Evolutionary conservation across 768 basidiomycete species (phyloP).

Genomic region (Coprinopsis marcescibilis): DNA sequence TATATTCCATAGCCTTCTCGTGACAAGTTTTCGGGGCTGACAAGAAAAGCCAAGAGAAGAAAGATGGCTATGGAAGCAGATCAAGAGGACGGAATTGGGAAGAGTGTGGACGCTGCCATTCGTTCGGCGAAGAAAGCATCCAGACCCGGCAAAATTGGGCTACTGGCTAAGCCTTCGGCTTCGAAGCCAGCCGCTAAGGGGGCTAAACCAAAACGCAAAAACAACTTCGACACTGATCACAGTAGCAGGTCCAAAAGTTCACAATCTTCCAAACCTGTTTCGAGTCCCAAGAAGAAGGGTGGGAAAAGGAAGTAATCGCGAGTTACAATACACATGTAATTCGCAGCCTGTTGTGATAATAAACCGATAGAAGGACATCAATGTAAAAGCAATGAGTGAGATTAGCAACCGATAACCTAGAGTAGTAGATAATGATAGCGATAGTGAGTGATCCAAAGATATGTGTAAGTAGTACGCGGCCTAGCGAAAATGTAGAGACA

Average conservation of each 20-base stretch:
- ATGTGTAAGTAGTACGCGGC: no score
- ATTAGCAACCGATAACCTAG: no score
- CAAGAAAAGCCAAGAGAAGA: slow-evolving; percentile 82
- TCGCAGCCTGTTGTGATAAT: no score
- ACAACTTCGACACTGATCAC: slow-evolving; percentile 53
- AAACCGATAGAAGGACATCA: no score
- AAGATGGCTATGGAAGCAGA: slow-evolving; percentile 85
- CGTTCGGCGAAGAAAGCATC: slow-evolving; percentile 81
- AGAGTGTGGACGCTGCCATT: slow-evolving; percentile 64
- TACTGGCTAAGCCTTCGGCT: slow-evolving; percentile 21
- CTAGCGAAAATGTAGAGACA: no score
- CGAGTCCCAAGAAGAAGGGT: no score
- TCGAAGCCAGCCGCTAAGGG: slow-evolving; percentile 27
- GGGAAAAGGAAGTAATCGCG: no score
- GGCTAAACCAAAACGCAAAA: slow-evolving; percentile 24
- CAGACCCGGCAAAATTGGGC: slow-evolving; percentile 71
- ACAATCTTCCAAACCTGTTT: no score
- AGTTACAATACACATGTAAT: no score
- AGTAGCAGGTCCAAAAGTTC: slow-evolving; percentile 6
- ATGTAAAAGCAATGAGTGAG: no score
- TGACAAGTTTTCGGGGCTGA: slow-evolving; percentile 75
- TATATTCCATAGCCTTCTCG: slow-evolving; percentile 52
- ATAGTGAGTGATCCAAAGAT: no score
- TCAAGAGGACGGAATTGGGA: slow-evolving; percentile 49
- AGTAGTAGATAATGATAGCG: no score